These are phyloP conservation scores for Sabuloglossum arenarium DNA, from an alignment of 495 filamentous ascomycete species.

Conservation along the genomic window DNA sequence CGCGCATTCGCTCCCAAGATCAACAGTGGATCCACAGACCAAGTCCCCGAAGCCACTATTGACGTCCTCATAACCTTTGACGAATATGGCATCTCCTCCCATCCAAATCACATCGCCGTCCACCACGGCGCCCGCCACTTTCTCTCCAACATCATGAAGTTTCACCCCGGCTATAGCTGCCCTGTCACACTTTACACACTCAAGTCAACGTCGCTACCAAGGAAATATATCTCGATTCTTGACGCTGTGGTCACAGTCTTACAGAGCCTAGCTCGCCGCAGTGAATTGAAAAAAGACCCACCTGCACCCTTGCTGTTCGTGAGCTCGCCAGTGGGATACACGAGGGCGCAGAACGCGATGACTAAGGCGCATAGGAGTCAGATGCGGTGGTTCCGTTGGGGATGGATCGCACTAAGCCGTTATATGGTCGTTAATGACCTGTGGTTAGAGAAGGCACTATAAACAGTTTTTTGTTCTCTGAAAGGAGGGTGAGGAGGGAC, in stretches of 20 bases:
- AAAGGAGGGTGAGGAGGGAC: too few species aligned
- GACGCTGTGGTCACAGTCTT: slow-evolving; percentile 48
- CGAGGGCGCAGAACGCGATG: slow-evolving; percentile 69
- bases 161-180: slow-evolving; percentile 40
- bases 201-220: slow-evolving; percentile 38
- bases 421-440: slow-evolving; percentile 96
- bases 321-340: slow-evolving; percentile 35
- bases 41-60: slow-evolving; percentile 27
- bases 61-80: slow-evolving; percentile 86
- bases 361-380: slow-evolving; percentile 73
- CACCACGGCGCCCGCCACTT: slow-evolving; percentile 66
- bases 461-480: neutral
- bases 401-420: slow-evolving; percentile 74
- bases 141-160: slow-evolving; percentile 35
- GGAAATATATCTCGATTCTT: slow-evolving; percentile 64
- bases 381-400: slow-evolving; percentile 97
- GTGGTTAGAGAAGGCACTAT: slow-evolving; percentile 31
- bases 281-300: slow-evolving; percentile 19
- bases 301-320: slow-evolving; percentile 43
- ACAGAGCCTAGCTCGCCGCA: slow-evolving; percentile 19
- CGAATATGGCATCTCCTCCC: slow-evolving; percentile 49
- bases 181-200: slow-evolving; percentile 74
- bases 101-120: slow-evolving; percentile 81
- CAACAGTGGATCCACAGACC: slow-evolving; percentile 4
- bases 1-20: slow-evolving; percentile 7